Evolutionary conservation across 1,284 basidiomycete species (phyloP).

Genomic region (Lentinula novae-zelandiae): DNA sequence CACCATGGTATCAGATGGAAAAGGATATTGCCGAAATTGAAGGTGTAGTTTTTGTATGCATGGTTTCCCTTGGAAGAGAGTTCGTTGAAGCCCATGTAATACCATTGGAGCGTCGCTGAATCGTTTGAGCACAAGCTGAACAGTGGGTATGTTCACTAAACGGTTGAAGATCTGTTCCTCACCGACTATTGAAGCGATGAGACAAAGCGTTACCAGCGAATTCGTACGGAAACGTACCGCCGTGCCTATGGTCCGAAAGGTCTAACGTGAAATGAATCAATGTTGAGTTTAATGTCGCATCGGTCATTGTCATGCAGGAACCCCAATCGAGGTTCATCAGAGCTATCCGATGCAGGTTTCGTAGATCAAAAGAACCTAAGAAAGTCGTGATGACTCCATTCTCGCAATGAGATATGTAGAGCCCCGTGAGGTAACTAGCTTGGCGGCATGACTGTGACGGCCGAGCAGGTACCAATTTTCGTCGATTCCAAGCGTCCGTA

Average conservation of each 20-base stretch:
- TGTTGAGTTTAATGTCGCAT: not conserved
- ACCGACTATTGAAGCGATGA: not conserved
- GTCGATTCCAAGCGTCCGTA: not conserved
- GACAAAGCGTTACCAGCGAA: no score
- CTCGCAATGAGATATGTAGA: slow-evolving; percentile 4
- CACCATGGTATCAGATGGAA: not conserved
- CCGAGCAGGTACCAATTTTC: not conserved
- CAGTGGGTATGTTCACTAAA: not conserved
- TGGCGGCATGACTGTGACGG: not conserved
- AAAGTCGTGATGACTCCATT: not conserved
- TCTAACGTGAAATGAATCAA: not conserved
- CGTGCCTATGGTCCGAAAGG: not conserved
- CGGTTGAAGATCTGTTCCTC: not conserved
- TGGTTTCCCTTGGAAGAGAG: not conserved
- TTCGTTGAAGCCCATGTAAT: not conserved
- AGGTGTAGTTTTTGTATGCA: not conserved
- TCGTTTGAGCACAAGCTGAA: not conserved
- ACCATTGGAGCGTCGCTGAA: not conserved
- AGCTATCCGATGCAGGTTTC: not conserved
- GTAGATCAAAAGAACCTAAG: not conserved
- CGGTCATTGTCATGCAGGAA: not conserved
- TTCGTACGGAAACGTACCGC: no score
- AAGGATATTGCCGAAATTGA: not conserved
- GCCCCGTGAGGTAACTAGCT: not conserved
- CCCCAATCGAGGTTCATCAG: not conserved